Evolutionary conservation across 176 grass and related monocot species (phyloP), one percentile per base, ranked within the genome.

Genomic region (Leersia perrieri): DNA sequence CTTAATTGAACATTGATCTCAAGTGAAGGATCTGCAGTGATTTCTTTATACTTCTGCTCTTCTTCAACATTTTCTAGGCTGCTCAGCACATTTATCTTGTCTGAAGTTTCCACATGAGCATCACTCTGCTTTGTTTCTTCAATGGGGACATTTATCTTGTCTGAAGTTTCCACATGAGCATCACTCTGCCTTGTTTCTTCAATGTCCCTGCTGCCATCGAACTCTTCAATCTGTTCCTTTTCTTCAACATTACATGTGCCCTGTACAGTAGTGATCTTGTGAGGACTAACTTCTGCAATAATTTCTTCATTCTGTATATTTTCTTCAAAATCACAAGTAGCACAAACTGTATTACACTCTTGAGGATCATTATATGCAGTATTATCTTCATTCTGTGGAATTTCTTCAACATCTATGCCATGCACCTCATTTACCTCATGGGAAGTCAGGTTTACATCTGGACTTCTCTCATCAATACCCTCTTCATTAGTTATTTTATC

Each of bases 171-270:
- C 42, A 35, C 58, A 64, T 51, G 33, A 66, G 20, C 58, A 23
- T 85, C 82, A 40, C 2, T 40, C 55, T 58, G 40, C 27, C 34
- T 71, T 12, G 38, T 75, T 58, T 83, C 74, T 80, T 89, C 82
- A 34, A 66, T 28, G n/a, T n/a, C n/a, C n/a, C n/a, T n/a, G n/a
- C 66, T 22, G 2, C 41, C 39, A 42, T 33, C 42, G 30, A 81
- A 39, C 26, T 81, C 42, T 45, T 85, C 40, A 58, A 66, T 71
- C 34, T 81, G 87, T n/a, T 89, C 74, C 47, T 60, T 70, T 57
- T 81, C 87, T 76, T 81, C 82, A 58, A 60, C 31, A 60, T 13
- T 47, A 62, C 34, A 28, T 42, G 57, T 82, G 35, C 25, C 60
- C 42, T 81, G 70, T 85, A 68, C 34, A 22, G 11, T 9, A 18